Evolutionary conservation across 179 eudicot genomes (phyloP).

Genomic region (Silene noctiflora): DNA sequence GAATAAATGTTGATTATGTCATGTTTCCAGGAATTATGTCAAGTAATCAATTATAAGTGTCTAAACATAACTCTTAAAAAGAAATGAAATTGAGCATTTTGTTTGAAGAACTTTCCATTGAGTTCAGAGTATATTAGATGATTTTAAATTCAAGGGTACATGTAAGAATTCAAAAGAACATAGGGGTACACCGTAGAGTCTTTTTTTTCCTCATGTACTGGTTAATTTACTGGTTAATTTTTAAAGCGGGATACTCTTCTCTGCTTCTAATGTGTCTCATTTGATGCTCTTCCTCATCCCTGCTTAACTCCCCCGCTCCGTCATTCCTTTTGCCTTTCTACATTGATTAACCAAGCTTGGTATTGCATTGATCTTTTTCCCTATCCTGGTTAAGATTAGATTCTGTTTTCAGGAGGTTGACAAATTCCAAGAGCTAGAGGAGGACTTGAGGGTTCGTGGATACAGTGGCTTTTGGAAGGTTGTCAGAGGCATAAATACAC

Average conservation of each 20-base stretch:
- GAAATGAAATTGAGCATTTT: background rate
- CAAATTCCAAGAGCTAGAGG: slow-evolving; percentile 74
- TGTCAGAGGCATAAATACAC: slow-evolving; percentile 20
- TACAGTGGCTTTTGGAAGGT: slow-evolving; percentile 97
- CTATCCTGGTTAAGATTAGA: slow-evolving; percentile 2
- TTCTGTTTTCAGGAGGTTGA: slow-evolving; percentile 81
- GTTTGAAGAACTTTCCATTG: background rate
- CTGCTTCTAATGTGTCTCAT: background rate
- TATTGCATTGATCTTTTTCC: background rate
- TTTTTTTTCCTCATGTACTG: background rate
- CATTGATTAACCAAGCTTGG: background rate
- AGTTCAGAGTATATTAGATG: background rate
- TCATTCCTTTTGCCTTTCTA: background rate
- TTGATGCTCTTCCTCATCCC: background rate
- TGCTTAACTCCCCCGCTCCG: background rate
- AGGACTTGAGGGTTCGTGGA: slow-evolving; percentile 64
- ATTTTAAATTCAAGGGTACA: background rate
- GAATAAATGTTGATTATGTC: background rate
- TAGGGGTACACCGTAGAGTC: background rate
- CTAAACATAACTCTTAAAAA: background rate
- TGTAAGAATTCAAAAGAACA: background rate
- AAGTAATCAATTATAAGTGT: background rate
- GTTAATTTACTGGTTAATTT: slow-evolving; percentile 17
- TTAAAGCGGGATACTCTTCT: background rate
- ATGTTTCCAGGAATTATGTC: background rate